These are phyloP conservation scores for Allium cepa DNA, from an alignment of 106 monocot genomes.

Conservation along the genomic window DNA sequence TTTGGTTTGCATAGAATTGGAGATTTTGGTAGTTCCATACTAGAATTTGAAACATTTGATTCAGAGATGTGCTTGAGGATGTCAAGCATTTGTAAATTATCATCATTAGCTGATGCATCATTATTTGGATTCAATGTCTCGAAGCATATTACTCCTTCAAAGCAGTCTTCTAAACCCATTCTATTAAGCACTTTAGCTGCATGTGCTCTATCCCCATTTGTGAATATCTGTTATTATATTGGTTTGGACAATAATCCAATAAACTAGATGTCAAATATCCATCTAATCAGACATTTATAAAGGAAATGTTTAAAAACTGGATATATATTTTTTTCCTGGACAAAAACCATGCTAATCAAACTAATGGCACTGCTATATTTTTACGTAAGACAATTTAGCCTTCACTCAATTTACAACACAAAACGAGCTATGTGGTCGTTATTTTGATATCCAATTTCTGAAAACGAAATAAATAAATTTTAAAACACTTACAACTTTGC, in stretches of 20 bases:
- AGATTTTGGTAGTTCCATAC: constrained; percentile 42
- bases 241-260: no score
- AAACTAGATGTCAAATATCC: background rate
- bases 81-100: constrained; percentile 25
- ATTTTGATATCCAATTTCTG: no score
- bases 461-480: background rate
- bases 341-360: no score
- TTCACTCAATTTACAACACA: no score
- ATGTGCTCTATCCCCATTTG: constrained; percentile 66
- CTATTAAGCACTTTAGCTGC: constrained; percentile 42
- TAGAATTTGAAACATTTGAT: constrained; percentile 15
- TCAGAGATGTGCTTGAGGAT: constrained; percentile 31
- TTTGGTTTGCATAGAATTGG: constrained; percentile 81
- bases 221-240: constrained; percentile 48
- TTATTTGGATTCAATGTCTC: constrained; percentile 63
- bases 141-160: constrained; percentile 81
- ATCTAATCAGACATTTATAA: background rate
- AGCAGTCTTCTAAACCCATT: constrained; percentile 80
- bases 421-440: no score
- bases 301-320: no score
- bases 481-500: constrained; percentile 60
- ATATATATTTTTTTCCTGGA: no score
- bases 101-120: constrained; percentile 3
- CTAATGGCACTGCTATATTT: no score
- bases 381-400: no score